phyloP scores from a whole-genome alignment of 192 early-diverging fungal genomes.

The Backusella westeae region DNA sequence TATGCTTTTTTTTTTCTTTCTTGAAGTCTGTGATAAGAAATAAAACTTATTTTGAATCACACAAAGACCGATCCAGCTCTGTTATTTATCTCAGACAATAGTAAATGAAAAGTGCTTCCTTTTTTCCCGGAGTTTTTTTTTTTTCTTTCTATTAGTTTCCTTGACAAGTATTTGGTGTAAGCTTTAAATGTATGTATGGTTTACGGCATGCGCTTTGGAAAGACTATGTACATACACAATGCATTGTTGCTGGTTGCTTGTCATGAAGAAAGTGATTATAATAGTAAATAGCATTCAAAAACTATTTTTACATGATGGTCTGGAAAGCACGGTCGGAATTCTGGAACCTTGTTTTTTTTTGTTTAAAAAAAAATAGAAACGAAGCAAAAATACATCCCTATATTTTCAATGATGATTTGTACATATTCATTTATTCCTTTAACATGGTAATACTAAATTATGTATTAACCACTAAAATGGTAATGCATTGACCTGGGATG shows the following conservation, averaged over 20 bases:
- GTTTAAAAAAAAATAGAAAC: neutral
- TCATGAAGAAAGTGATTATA: neutral
- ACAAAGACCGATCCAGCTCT: neutral
- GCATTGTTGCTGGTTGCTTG: neutral
- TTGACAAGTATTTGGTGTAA: neutral
- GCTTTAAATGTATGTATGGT: neutral
- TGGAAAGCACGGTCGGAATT: neutral
- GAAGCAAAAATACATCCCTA: neutral
- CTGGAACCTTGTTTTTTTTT: neutral
- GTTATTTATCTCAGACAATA: neutral
- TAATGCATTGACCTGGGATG: neutral
- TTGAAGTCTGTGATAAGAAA: neutral
- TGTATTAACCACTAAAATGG: neutral
- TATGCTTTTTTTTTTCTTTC: neutral
- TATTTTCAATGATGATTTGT: neutral
- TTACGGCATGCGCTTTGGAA: neutral
- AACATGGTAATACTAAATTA: neutral
- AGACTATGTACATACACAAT: neutral
- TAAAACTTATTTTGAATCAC: neutral
- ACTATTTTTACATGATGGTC: neutral
- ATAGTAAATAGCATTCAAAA: neutral
- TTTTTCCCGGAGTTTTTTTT: neutral
- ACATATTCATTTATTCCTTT: neutral
- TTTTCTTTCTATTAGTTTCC: neutral
- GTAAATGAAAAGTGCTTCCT: slow-evolving; percentile 2